A percentile compares a stretch with the other conserved stretches of the same genome.
phyloP scores from a whole-genome alignment of 2,329 filamentous ascomycete species.

The Aspergillus thermomutatus region DNA sequence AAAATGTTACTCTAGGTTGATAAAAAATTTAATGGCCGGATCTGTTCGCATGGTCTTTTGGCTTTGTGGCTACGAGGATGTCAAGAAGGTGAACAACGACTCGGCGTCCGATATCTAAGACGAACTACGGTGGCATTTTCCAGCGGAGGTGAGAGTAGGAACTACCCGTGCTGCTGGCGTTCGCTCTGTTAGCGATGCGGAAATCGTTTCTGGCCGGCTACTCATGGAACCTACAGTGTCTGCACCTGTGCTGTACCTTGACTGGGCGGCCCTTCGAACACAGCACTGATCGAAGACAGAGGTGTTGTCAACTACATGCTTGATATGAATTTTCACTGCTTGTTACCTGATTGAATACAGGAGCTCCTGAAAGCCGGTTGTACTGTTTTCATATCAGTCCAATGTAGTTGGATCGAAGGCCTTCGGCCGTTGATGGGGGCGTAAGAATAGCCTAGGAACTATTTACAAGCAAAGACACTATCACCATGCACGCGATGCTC shows the following conservation, averaged over 20 bases:
- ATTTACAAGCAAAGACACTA: not conserved
- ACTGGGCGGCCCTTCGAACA: not conserved
- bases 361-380: too few species aligned
- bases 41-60: too few species aligned
- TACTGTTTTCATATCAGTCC: not conserved
- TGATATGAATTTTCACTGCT: not conserved
- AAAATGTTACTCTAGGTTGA: too few species aligned
- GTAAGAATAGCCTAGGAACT: not conserved
- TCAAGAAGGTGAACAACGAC: too few species aligned
- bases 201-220: not conserved
- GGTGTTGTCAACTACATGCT: too few species aligned
- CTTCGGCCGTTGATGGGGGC: not conserved
- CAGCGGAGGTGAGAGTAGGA: too few species aligned
- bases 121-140: too few species aligned
- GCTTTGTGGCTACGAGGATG: too few species aligned
- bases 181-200: not conserved
- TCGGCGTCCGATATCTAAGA: too few species aligned
- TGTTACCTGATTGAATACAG: not conserved
- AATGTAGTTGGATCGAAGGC: not conserved
- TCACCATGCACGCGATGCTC: not conserved
- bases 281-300: not conserved
- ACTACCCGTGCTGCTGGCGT: not conserved
- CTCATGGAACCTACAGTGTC: not conserved
- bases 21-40: too few species aligned
- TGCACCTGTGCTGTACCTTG: not conserved